A percentile compares a stretch with the other conserved stretches of the same genome.
Evolutionary conservation across 2,329 filamentous ascomycete species (phyloP).

Genomic region (Hypoxylon rubiginosum): DNA sequence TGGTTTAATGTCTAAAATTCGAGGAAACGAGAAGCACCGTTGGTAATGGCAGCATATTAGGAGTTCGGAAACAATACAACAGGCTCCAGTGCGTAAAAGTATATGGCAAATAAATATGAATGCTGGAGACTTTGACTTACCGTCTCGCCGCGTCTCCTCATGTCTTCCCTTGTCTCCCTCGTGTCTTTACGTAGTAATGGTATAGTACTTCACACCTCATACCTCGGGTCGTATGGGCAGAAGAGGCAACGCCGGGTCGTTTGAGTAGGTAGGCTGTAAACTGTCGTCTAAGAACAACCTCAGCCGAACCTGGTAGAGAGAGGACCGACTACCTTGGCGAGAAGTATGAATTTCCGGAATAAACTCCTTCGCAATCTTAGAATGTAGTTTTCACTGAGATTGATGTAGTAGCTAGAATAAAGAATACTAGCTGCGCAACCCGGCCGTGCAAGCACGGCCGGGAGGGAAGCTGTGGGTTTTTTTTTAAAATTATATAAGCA

Average conservation of each 20-base stretch:
- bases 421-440: too few relatives aligned
- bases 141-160: not conserved
- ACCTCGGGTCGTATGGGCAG: too few relatives aligned
- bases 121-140: not conserved
- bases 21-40: constrained; percentile 15
- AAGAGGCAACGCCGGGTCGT: too few relatives aligned
- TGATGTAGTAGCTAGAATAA: too few relatives aligned
- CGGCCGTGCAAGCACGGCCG: too few relatives aligned
- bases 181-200: not conserved
- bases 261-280: too few relatives aligned
- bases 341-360: too few relatives aligned
- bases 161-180: not conserved
- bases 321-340: too few relatives aligned
- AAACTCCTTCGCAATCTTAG: too few relatives aligned
- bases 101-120: not conserved
- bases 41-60: constrained; percentile 21
- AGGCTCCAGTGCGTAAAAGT: constrained; percentile 29
- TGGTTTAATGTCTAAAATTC: constrained; percentile 33
- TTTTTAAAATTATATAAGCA: too few relatives aligned
- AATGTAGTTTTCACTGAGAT: too few relatives aligned
- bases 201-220: not conserved
- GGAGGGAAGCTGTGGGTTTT: too few relatives aligned
- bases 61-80: constrained; percentile 31
- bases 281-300: not conserved
- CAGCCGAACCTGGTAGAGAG: not conserved